Percentiles rank a stretch among this genome's conserved stretches.
Conservation (phyloP, 73 alveolate species). For the Paramecium pentaurelia region DNA sequence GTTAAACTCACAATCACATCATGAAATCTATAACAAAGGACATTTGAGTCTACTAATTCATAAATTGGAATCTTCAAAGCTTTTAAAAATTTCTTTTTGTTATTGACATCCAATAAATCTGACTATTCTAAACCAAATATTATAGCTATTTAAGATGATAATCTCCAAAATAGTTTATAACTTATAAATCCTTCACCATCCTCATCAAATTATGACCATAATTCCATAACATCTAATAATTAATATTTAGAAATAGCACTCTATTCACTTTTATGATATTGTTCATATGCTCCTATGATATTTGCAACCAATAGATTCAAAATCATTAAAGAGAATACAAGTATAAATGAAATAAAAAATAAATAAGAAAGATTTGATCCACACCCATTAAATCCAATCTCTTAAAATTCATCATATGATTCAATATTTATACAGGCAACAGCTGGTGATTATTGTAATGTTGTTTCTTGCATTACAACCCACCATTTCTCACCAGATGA, state of each 20-base stretch:
- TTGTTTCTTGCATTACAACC: neutral
- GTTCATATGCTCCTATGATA: constrained; percentile 44
- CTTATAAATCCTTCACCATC: constrained; percentile 52
- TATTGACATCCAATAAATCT: constrained; percentile 46
- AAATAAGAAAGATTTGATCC: constrained; percentile 27
- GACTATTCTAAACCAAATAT: constrained; percentile 50
- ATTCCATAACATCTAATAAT: constrained; percentile 33
- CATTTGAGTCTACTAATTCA: constrained; percentile 39
- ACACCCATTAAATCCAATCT: constrained; percentile 54
- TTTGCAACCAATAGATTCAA: constrained; percentile 47
- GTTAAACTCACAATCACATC: constrained; percentile 57
- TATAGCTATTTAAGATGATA: constrained; percentile 46
- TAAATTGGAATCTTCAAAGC: constrained; percentile 53
- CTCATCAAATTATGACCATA: constrained; percentile 47
- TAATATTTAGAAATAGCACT: constrained; percentile 52
- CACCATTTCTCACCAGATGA: constrained; percentile 51
- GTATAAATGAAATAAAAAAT: neutral
- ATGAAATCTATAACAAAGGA: constrained; percentile 53
- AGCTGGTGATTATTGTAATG: neutral
- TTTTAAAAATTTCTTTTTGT: constrained; percentile 10
- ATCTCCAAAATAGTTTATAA: constrained; percentile 58
- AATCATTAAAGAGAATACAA: constrained; percentile 38
- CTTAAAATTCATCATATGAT: constrained; percentile 7
- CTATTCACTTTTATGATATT: constrained; percentile 45
- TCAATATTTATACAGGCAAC: constrained; percentile 35